Evolutionary conservation across 352 stramenopile genomes (phyloP).

Genomic region (Phytophthora megakarya): DNA sequence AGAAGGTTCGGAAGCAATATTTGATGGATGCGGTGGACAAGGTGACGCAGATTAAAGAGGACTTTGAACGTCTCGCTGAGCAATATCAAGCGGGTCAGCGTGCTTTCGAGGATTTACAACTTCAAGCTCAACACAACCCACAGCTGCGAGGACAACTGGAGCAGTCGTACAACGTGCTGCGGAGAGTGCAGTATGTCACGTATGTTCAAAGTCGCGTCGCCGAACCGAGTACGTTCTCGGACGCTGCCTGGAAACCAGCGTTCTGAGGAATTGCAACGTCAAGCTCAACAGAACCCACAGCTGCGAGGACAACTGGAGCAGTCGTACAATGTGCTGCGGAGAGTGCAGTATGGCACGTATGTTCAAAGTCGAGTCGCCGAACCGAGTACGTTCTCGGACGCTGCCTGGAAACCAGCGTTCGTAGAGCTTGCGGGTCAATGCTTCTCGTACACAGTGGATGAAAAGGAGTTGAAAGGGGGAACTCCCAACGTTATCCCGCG

Average conservation of each 20-base stretch:
- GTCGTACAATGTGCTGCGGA: slow-evolving; percentile 55
- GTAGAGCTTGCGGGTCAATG: slow-evolving; percentile 63
- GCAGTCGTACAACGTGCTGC: slow-evolving; percentile 54
- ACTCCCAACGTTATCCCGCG: slow-evolving; percentile 77
- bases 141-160: slow-evolving; percentile 46
- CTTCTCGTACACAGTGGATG: slow-evolving; percentile 67
- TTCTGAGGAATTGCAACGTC: slow-evolving; percentile 54
- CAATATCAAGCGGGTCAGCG: slow-evolving; percentile 28
- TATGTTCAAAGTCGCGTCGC: slow-evolving; percentile 60
- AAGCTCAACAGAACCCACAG: slow-evolving; percentile 34
- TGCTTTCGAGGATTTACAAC: slow-evolving; percentile 37
- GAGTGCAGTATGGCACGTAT: slow-evolving; percentile 55
- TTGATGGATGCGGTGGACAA: slow-evolving; percentile 23
- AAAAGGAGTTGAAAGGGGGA: slow-evolving; percentile 78
- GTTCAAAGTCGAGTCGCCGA: slow-evolving; percentile 56
- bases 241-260: slow-evolving; percentile 42
- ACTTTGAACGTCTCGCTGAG: slow-evolving; percentile 40
- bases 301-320: slow-evolving; percentile 40
- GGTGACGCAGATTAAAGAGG: slow-evolving; percentile 28
- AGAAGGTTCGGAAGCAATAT: slow-evolving; percentile 33
- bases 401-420: slow-evolving; percentile 52
- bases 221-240: slow-evolving; percentile 50
- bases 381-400: slow-evolving; percentile 47
- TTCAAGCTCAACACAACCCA: slow-evolving; percentile 27
- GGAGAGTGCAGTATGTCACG: slow-evolving; percentile 49